phyloP scores from a whole-genome alignment of 352 stramenopile species.

The Peronosclerospora sorghi region DNA sequence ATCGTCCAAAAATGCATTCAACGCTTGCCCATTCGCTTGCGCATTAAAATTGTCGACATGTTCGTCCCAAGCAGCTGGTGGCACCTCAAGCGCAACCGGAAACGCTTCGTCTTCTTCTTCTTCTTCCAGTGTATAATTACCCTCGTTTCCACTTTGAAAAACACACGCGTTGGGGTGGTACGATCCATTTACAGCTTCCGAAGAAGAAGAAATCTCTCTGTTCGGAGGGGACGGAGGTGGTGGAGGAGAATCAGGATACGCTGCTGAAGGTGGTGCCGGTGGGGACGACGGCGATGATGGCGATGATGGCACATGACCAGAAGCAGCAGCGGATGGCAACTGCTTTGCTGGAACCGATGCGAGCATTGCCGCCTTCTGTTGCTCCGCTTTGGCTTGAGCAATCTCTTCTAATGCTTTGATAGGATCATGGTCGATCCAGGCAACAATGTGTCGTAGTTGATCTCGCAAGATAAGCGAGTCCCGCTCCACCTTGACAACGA shows the following conservation, averaged over 20 bases:
- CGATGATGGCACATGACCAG: not conserved
- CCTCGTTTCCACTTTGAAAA: constrained; percentile 6
- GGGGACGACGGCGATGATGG: constrained; percentile 1
- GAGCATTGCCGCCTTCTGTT: constrained; percentile 12
- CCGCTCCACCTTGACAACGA: constrained; percentile 42
- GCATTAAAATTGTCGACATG: constrained; percentile 34
- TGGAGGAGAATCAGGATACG: constrained; percentile 24
- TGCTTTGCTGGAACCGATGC: constrained; percentile 5
- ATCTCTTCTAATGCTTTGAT: constrained; percentile 31
- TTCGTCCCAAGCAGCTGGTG: constrained; percentile 20
- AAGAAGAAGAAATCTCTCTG: constrained; percentile 8
- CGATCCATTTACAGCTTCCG: not conserved
- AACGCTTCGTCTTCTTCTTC: constrained; percentile 77
- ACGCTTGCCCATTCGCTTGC: constrained; percentile 49
- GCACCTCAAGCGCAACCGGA: constrained; percentile 31
- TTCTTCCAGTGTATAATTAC: constrained; percentile 16
- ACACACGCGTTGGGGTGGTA: not conserved
- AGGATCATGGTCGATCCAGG: constrained; percentile 59
- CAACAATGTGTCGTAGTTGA: constrained; percentile 58
- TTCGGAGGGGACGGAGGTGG: constrained; percentile 22
- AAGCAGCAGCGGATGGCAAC: constrained; percentile 1
- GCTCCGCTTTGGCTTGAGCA: constrained; percentile 21
- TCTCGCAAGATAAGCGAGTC: constrained; percentile 58
- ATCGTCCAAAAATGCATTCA: constrained; percentile 66
- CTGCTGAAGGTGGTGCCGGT: constrained; percentile 5